A percentile compares a stretch with the other conserved stretches of the same genome.
phyloP scores from a whole-genome alignment of 129 eudicot species.

The Arctium minus region DNA sequence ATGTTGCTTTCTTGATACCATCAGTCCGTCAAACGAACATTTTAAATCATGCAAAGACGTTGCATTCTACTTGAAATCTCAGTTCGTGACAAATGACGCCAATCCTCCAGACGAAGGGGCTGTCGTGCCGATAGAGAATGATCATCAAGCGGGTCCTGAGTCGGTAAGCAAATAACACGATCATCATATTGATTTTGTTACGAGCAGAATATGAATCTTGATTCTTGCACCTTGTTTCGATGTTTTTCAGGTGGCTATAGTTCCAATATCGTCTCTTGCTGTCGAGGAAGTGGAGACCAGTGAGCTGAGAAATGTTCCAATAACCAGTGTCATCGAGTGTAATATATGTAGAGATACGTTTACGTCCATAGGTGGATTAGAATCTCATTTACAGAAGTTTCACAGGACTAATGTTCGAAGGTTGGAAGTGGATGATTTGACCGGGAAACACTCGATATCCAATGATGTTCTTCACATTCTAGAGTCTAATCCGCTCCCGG shows the following conservation, averaged over 20 bases:
- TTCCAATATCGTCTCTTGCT: not conserved
- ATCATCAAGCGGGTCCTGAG: constrained; percentile 3
- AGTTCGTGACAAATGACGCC: not conserved
- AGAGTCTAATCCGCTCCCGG: not conserved
- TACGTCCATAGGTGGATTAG: not conserved
- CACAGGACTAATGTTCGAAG: not conserved
- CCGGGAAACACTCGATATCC: not conserved
- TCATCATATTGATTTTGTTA: not conserved
- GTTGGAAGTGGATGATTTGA: not conserved
- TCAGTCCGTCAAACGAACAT: constrained; percentile 5
- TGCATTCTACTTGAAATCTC: constrained; percentile 12
- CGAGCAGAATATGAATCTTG: not conserved
- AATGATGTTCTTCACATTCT: not conserved
- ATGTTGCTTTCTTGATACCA: constrained; percentile 9
- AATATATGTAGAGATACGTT: not conserved
- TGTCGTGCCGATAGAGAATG: not conserved
- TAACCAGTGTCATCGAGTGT: not conserved
- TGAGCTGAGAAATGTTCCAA: not conserved
- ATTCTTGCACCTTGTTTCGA: not conserved
- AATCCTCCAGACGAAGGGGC: not conserved
- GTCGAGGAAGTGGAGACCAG: not conserved
- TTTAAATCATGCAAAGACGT: constrained; percentile 26
- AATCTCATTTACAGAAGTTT: not conserved
- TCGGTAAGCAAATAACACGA: constrained; percentile 8
- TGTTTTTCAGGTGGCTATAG: not conserved